phyloP scores from a whole-genome alignment of 139 green algal species.

The Auxenochlorella pyrenoidosa region DNA sequence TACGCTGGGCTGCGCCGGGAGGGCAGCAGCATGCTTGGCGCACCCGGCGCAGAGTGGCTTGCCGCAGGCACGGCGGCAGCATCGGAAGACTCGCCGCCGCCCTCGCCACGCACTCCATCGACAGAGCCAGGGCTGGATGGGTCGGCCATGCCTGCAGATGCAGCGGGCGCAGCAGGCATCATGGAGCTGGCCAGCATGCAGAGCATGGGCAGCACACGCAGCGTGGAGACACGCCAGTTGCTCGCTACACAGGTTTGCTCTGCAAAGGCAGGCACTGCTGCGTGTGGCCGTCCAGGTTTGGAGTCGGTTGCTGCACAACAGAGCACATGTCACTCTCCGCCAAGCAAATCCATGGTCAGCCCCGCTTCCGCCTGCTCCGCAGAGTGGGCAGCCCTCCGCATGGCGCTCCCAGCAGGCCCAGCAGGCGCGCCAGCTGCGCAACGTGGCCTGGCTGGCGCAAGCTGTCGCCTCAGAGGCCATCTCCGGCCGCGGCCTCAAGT shows the following conservation, averaged over 20 bases:
- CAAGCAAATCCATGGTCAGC: no score
- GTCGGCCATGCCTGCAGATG: no score
- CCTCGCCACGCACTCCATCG: background rate
- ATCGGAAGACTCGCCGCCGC: background rate
- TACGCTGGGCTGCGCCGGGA: constrained; percentile 8
- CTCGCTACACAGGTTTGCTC: background rate
- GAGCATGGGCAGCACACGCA: background rate
- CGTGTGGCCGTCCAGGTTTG: no score
- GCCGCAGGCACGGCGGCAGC: background rate
- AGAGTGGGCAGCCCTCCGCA: background rate
- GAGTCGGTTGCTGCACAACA: no score
- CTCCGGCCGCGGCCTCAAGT: constrained; percentile 15
- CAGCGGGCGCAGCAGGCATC: background rate
- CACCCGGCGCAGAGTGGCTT: background rate
- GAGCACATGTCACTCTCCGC: no score
- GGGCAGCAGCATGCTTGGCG: background rate
- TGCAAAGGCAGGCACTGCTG: no score
- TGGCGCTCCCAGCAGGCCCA: background rate
- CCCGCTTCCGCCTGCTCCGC: background rate
- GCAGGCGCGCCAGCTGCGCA: background rate
- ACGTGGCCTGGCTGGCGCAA: constrained; percentile 12
- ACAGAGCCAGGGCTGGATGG: background rate
- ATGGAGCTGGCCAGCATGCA: background rate
- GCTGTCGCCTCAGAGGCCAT: background rate
- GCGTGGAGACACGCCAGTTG: background rate